Evolutionary conservation across 768 basidiomycete species (phyloP), one percentile per base, ranked within the genome.

Genomic region (Russula sp.): DNA sequence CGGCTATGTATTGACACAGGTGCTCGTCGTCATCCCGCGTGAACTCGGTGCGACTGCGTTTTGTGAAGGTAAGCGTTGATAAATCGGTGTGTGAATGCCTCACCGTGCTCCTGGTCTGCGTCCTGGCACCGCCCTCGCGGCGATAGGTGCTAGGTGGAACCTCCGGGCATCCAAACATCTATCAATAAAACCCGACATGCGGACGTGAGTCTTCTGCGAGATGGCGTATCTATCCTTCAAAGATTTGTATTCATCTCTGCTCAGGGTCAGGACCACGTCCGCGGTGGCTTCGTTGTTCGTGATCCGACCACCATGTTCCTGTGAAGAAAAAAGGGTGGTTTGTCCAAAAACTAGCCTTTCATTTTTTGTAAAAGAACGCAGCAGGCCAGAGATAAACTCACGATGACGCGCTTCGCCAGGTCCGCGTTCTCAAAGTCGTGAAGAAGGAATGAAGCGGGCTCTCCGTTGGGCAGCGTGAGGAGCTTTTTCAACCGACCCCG

Each of bases 141-240:
- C 20, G 36, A 45, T 8, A 10, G 50, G 50, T n/a, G 38, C 52
- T 32, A 60, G 54, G 22, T 51, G 42, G 34, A 66, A 60, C 42
- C 56, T 55, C 32, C 46, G 20, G 7, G 58, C n/a, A 6, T 50
- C 10, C 29, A 66, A 43, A 38, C 63, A 66, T 22, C 58, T 45
- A 48, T 60, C 65, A 7, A 66, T 52, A 22, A 65, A 66, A 10
- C 65, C 65, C 2, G 65, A 66, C 51, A 66, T 22, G 46, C 47
- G 65, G 18, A 65, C 63, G 20, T 64, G 43, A 14, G 58, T 58
- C 48, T 65, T 65, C 34, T 25, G 56, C 22, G 58, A 65, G n/a
- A 53, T 18, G 4, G 58, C 63, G 7, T 60, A 66, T 51, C 47
- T 54, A 25, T 59, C 63, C 41, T 64, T 64, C 38, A 65, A 52